Evolutionary conservation across 768 basidiomycete genomes (phyloP).

Genomic region (Fomitopsis pulvina): DNA sequence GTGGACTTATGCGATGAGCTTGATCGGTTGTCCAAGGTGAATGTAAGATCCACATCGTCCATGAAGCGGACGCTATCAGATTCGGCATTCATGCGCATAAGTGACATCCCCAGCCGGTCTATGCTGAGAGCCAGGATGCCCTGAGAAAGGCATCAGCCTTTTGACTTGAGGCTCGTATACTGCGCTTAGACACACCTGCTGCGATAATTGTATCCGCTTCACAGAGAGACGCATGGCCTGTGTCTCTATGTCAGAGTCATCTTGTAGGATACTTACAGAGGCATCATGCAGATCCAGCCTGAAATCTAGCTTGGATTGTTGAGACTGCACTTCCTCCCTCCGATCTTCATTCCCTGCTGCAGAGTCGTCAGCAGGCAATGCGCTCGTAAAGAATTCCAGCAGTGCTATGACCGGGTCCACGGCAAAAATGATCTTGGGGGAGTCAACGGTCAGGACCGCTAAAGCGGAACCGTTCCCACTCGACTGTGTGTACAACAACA

Average conservation of each 20-base stretch:
- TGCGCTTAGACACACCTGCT: slow-evolving; percentile 57
- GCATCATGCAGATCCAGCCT: slow-evolving; percentile 88
- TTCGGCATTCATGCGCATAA: slow-evolving; percentile 75
- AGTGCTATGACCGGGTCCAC: slow-evolving; percentile 87
- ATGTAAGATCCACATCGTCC: slow-evolving; percentile 84
- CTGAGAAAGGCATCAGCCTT: slow-evolving; percentile 30
- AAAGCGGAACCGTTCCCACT: slow-evolving; percentile 57
- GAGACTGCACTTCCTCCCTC: not conserved
- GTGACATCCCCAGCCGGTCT: slow-evolving; percentile 85
- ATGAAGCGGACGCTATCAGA: slow-evolving; percentile 86
- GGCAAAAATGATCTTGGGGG: slow-evolving; percentile 88
- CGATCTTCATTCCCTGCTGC: slow-evolving; percentile 12
- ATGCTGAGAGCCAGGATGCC: slow-evolving; percentile 77
- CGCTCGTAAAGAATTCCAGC: slow-evolving; percentile 74
- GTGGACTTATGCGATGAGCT: slow-evolving; percentile 64
- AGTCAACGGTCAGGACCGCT: slow-evolving; percentile 85
- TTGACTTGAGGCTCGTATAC: not conserved
- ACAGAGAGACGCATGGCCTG: slow-evolving; percentile 86
- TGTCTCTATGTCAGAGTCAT: slow-evolving; percentile 69
- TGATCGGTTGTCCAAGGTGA: slow-evolving; percentile 83
- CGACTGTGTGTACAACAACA: slow-evolving; percentile 81
- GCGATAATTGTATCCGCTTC: slow-evolving; percentile 78
- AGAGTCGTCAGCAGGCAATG: slow-evolving; percentile 28
- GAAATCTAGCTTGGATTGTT: slow-evolving; percentile 41
- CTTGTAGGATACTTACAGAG: slow-evolving; percentile 82